Conservation (phyloP, 208 protist species). For the Crithidia bombi region DNA sequence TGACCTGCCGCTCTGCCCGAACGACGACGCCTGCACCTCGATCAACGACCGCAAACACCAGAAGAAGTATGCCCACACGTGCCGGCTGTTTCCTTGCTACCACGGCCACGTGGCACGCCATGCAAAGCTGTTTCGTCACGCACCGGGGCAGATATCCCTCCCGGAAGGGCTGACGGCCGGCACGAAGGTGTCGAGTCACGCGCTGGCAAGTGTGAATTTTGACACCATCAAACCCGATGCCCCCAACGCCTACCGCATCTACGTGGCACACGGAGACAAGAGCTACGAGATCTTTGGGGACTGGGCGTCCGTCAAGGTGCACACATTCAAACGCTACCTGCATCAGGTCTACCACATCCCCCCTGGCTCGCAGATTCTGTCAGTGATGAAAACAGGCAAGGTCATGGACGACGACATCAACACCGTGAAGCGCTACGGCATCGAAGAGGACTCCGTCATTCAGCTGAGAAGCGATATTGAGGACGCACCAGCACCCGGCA, state of each 20-base stretch:
- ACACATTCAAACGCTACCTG: slow-evolving; percentile 89
- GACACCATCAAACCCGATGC: slow-evolving; percentile 82
- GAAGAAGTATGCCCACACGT: slow-evolving; percentile 83
- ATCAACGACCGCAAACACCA: slow-evolving; percentile 90
- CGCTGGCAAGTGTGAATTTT: slow-evolving; percentile 83
- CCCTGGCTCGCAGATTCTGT: slow-evolving; percentile 65
- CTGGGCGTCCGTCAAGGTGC: slow-evolving; percentile 81
- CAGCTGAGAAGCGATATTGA: slow-evolving; percentile 55
- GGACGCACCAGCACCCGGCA: slow-evolving; percentile 10
- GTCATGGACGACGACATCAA: slow-evolving; percentile 84
- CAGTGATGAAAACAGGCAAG: slow-evolving; percentile 47
- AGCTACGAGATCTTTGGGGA: slow-evolving; percentile 90
- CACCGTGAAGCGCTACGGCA: slow-evolving; percentile 68
- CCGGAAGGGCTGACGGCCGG: slow-evolving; percentile 47
- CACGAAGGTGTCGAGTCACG: slow-evolving; percentile 60
- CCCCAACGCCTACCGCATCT: slow-evolving; percentile 81
- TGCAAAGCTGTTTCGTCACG: slow-evolving; percentile 83
- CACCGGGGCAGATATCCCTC: slow-evolving; percentile 63
- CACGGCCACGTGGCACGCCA: slow-evolving; percentile 79
- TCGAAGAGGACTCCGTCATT: slow-evolving; percentile 75
- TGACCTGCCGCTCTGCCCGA: slow-evolving; percentile 70
- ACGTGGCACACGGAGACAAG: slow-evolving; percentile 73
- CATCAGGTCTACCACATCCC: slow-evolving; percentile 87
- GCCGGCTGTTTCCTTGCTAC: slow-evolving; percentile 87
- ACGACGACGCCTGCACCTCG: slow-evolving; percentile 66